Conservation (phyloP, 2,329 filamentous ascomycete species). For the Didymellaceae sp. region DNA sequence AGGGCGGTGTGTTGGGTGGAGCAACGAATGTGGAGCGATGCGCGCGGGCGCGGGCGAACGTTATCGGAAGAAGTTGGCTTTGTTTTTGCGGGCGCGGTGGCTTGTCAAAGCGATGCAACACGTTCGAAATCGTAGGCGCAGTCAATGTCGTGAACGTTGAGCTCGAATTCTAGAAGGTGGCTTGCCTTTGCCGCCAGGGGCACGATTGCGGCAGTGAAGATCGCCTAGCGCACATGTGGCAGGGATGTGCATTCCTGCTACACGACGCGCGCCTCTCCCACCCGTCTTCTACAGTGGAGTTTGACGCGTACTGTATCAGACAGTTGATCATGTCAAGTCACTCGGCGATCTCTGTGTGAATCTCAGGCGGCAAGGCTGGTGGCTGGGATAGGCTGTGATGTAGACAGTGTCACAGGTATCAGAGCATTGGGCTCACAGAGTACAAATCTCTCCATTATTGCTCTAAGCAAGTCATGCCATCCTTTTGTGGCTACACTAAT, state of each 20-base stretch:
- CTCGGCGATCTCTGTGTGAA: too few relatives aligned
- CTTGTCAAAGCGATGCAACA: background rate
- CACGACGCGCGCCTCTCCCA: constrained; percentile 11
- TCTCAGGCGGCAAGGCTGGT: too few relatives aligned
- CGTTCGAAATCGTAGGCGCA: background rate
- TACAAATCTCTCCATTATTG: background rate
- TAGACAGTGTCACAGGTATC: too few relatives aligned
- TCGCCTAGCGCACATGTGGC: constrained; percentile 26
- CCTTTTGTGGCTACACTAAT: background rate
- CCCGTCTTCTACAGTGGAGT: background rate
- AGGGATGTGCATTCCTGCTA: constrained; percentile 22
- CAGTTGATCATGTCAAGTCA: background rate
- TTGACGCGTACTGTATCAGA: background rate
- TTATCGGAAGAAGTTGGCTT: background rate
- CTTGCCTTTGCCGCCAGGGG: constrained; percentile 40
- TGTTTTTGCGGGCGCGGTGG: background rate
- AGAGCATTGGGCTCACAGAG: background rate
- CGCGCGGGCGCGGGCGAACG: background rate
- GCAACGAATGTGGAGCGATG: background rate
- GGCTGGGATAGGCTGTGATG: too few relatives aligned
- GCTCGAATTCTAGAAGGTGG: constrained; percentile 28
- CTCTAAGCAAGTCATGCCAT: background rate
- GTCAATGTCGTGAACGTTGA: constrained; percentile 10
- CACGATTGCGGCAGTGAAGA: constrained; percentile 32
- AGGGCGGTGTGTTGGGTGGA: constrained; percentile 25